A percentile compares a stretch with the other conserved stretches of the same genome.
phyloP scores from a whole-genome alignment of 2,329 filamentous ascomycete species.

The Diaporthe citriasiana region DNA sequence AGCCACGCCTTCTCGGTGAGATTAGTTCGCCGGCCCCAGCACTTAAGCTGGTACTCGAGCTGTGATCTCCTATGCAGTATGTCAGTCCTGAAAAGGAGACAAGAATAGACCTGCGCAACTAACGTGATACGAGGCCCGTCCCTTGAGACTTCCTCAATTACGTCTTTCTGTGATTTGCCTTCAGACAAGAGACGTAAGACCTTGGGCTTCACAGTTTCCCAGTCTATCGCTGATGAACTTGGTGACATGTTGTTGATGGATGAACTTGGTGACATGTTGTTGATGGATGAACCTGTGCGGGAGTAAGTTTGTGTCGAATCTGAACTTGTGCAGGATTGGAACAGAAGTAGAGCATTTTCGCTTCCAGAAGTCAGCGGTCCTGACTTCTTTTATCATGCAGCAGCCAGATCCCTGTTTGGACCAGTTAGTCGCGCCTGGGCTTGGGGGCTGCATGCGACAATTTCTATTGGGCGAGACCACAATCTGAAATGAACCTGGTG shows the following conservation, averaged over 20 bases:
- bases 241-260: neutral
- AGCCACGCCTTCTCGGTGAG: neutral
- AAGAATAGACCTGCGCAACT: neutral
- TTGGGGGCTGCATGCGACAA: neutral
- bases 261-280: too few relatives aligned
- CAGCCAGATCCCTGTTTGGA: neutral
- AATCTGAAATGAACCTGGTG: neutral
- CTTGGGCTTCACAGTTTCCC: neutral
- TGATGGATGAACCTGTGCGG: too few relatives aligned
- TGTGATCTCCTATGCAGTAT: neutral
- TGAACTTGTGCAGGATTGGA: neutral
- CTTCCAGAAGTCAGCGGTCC: neutral
- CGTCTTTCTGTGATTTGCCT: neutral
- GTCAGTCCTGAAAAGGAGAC: neutral
- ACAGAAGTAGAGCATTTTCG: neutral
- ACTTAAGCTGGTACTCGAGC: constrained; percentile 1
- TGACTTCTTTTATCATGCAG: too few relatives aligned
- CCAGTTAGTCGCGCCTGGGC: neutral
- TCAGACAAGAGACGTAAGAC: neutral
- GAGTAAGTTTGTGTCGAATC: neutral
- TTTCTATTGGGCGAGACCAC: neutral
- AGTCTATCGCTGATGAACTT: neutral
- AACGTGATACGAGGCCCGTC: neutral
- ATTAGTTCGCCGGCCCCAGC: neutral
- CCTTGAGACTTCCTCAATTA: neutral